Evolutionary conservation across 257 asterid species (phyloP).

Genomic region (Plantago elongata): DNA sequence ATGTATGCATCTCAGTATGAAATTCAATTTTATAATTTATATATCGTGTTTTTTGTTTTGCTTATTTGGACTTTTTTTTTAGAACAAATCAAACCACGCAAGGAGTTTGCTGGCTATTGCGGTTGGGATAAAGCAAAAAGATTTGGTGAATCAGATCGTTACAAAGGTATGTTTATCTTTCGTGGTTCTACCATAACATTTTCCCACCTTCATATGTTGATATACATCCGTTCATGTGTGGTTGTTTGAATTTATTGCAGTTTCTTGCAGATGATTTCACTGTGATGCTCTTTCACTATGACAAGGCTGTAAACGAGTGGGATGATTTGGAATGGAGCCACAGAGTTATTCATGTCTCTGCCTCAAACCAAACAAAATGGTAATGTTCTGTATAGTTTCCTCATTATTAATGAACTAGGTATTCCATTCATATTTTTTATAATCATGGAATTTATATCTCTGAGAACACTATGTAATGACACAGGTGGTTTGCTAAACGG

Average conservation of each 20-base stretch:
- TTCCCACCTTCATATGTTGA: conserved; percentile 3
- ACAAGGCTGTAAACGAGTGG: conserved; percentile 74
- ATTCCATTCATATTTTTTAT: too few relatives aligned
- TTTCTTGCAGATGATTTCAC: conserved; percentile 50
- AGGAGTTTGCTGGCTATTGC: conserved; percentile 64
- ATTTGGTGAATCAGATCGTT: conserved; percentile 49
- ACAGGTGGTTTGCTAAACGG: conserved; percentile 97
- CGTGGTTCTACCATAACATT: neutral
- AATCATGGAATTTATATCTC: neutral
- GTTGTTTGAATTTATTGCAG: conserved; percentile 33
- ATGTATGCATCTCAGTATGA: conserved; percentile 26
- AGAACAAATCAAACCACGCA: conserved; percentile 36
- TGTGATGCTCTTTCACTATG: conserved; percentile 91
- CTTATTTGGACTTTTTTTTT: conserved; percentile 17
- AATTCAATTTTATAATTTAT: neutral
- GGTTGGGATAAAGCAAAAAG: conserved; percentile 75
- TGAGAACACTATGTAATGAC: conserved; percentile 8
- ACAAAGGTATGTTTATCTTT: conserved; percentile 41
- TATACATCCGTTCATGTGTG: neutral
- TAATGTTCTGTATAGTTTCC: conserved; percentile 15
- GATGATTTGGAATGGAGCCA: conserved; percentile 51
- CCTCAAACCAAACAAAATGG: conserved; percentile 82
- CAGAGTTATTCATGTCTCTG: conserved; percentile 66
- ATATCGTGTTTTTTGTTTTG: neutral
- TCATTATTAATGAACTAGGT: neutral